These are phyloP conservation scores for Aspergillus tanneri DNA, from an alignment of 2,329 filamentous ascomycete genomes.

Conservation along the genomic window DNA sequence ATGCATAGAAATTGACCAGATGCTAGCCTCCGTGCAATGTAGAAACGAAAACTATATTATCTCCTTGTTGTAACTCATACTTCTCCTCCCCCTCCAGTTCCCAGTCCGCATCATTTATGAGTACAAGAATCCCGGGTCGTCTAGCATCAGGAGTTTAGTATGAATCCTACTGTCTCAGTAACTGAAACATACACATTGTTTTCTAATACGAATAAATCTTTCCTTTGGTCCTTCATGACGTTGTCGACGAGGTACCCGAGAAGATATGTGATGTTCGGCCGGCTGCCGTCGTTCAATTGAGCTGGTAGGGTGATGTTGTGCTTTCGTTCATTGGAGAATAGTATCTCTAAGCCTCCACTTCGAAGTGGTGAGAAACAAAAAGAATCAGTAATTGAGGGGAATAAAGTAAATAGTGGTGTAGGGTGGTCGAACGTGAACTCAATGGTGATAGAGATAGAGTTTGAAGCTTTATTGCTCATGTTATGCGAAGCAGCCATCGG, in stretches of 20 bases:
- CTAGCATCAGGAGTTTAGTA: constrained; percentile 47
- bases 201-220: constrained; percentile 87
- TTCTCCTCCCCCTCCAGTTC: constrained; percentile 92
- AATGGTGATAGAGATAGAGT: constrained; percentile 60
- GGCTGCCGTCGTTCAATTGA: constrained; percentile 57
- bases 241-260: constrained; percentile 76
- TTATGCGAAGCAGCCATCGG: constrained; percentile 11
- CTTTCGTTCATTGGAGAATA: constrained; percentile 80
- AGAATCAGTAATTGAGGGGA: constrained; percentile 1
- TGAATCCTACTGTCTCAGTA: neutral
- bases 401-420: neutral
- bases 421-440: constrained; percentile 65
- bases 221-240: constrained; percentile 79
- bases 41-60: constrained; percentile 94
- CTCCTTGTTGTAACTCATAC: constrained; percentile 76
- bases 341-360: constrained; percentile 89
- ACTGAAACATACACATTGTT: constrained; percentile 71
- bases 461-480: constrained; percentile 9
- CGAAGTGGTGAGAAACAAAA: constrained; percentile 13
- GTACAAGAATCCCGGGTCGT: constrained; percentile 88
- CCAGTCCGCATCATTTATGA: constrained; percentile 98
- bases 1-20: constrained; percentile 6
- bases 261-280: constrained; percentile 70
- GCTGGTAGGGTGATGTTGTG: constrained; percentile 69
- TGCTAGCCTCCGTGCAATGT: constrained; percentile 85